Base-by-base conservation (phyloP, 306 rosid genomes). In the Prosopis cineraria region DNA sequence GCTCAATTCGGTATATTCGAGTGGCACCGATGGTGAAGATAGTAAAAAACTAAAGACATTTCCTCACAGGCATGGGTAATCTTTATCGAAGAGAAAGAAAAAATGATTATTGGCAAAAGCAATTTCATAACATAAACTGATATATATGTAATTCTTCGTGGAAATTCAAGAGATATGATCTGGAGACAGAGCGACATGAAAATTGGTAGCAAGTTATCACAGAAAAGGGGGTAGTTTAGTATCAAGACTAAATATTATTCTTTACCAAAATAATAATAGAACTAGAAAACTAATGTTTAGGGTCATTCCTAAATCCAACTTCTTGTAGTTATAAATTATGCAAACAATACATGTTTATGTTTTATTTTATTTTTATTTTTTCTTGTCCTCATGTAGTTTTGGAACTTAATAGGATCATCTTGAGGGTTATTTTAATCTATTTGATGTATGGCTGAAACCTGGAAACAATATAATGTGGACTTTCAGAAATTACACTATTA, bases 321-420 rank as follows among this genome's bases (percentile, higher is more conserved):
- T 24, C 24, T 41, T 55, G 31, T 19, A 65, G 76, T 77, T 33
- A 44, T 45, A 76, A 39, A 27, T 79, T 43, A 71, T 76, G 74
- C 34, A 30, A 24, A 43, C 19, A 31, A 62, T 72, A 10, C 2
- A 30, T 41, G 48, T 5, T 27, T 29, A n/a, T 55, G 31, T 25
- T 48, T 65, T 33, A 40, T 34, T 37, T 64, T 53, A 3, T 19
- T 7, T 37, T 43, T 43, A 3, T 13, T 40, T 10, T 37, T n/a
- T 76, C 60, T 60, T 14, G 10, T 45, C 68, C 36, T 63, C 71
- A 64, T 52, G 75, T 41, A 48, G 6, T 25, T 48, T 29, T 45
- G 24, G 53, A 37, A 43, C 20, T 75, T 34, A 41, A 59, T 59
- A 41, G 9, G 68, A 59, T 68, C 66, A 62, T 73, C 73, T 19